Base-by-base conservation (phyloP, 2,329 filamentous ascomycete genomes). In the Lasiodiplodia citricola region DNA sequence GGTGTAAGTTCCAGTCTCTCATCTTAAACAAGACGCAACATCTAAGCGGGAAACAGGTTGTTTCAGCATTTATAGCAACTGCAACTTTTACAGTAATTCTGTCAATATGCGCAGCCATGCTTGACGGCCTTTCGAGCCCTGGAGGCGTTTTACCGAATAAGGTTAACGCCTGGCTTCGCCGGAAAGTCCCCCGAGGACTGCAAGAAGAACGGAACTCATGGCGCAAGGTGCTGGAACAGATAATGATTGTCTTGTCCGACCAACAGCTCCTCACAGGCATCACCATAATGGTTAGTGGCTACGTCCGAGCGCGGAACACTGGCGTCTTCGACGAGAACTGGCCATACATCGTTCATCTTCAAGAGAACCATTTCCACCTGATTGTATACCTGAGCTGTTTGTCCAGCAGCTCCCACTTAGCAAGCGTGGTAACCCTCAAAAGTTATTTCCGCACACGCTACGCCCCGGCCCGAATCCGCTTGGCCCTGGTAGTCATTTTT, bases 201-300 rank as follows among this genome's bases (percentile, higher is more conserved):
- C 28, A 44, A 14, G n/a, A 28, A 23, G 21, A 47, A 3, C 11
- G 25, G 23, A 10, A 51, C 7, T 14, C 8, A 10, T 65, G 38
- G 16, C 72, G 76, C 3, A 74, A 74, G 2, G 75, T 77, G 31
- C 68, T 78, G 2, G 76, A 77, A 68, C 75, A 75, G 1, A 70
- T 76, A 18, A 75, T 76, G 31, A 76, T 78, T 55, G 74, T 74
- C 0, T 62, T 77, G 14, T 76, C 75, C 2, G 75, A 77, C 63
- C 76, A 78, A 63, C 76, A 77, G 65, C 71, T 77, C 23, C 72
- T 77, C 14, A 77, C 76, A 1, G 75, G 76, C 2, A 77, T 75
- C 50, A 75, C 74, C 4, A 73, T 77, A 3, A 52, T 55, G 7
- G 68, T 78, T 8, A 77, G 73, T 44, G 76, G 72, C 3, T 78